phyloP scores from a whole-genome alignment of 345 rosid species.

The Noccaea bulbosa region DNA sequence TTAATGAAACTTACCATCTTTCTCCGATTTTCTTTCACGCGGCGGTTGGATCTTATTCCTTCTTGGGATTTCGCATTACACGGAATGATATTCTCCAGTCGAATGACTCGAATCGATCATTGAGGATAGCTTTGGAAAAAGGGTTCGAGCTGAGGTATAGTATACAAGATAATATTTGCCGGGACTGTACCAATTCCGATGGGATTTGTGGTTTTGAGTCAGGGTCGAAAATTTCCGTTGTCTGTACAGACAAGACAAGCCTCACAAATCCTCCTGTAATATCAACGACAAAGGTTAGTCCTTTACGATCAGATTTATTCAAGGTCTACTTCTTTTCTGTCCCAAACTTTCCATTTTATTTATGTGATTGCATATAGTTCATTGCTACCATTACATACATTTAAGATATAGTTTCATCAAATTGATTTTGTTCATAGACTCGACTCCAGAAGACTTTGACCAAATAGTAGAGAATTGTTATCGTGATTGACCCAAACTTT shows the following conservation, averaged over 20 bases:
- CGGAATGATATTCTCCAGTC: neutral
- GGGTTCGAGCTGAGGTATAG: constrained; percentile 41
- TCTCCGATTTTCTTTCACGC: too few relatives aligned
- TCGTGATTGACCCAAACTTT: constrained; percentile 24
- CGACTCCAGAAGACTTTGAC: constrained; percentile 18
- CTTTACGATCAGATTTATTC: neutral
- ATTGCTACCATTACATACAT: neutral
- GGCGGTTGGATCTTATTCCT: too few relatives aligned
- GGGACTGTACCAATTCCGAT: constrained; percentile 17
- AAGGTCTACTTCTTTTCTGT: neutral
- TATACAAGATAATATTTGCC: neutral
- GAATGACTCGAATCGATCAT: fast-evolving
- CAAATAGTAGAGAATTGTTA: constrained; percentile 4
- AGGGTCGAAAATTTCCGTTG: constrained; percentile 40
- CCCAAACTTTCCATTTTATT: neutral
- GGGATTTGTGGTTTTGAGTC: constrained; percentile 56
- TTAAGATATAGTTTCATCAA: neutral
- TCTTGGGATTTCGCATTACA: too few relatives aligned
- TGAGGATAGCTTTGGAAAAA: neutral
- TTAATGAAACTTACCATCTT: too few relatives aligned
- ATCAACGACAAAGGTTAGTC: constrained; percentile 23
- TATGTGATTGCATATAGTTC: neutral
- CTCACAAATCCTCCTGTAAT: constrained; percentile 17
- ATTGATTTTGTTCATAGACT: neutral
- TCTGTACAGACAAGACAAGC: constrained; percentile 34